Evolutionary conservation across 257 asterid genomes (phyloP), one percentile per base, ranked within the genome.

Genomic region (Sherardia arvensis): DNA sequence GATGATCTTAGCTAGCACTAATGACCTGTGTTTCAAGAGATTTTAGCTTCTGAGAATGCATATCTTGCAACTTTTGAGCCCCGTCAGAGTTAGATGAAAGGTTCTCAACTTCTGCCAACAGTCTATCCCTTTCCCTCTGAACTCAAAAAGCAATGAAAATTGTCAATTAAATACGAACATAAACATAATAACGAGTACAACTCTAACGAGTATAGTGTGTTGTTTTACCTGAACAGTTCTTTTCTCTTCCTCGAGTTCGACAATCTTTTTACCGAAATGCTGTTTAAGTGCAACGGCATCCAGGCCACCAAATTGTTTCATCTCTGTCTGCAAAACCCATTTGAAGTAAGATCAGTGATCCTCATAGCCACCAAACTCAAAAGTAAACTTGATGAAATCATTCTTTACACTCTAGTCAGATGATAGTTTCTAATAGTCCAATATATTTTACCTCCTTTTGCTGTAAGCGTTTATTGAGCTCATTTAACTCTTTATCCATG

Each of bases 181-280:
- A 15, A 56, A 47, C 14, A 25, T 2, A n/a, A 33, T 33, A 34
- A 54, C 59, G 8, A n/a, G 69, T 59, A 56, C 53, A 67, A 40
- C 51, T 2, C 43, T 66, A 65, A 26, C 60, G 27, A 25, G 53
- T 28, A n/a, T n/a, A 58, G 49, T 36, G 59, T 28, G 26, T 25
- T 49, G 28, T 47, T 45, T 60, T 60, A 93, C 99, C 97, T 93
- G 95, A 73, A 87, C 97, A 33, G 85, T 81, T 69, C 81, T 77
- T 68, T 93, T 93, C 79, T 93, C 99, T 68, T 93, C 99, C 76
- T 93, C 99, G 64, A 93, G 99, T 84, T 90, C 99, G 73, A 81
- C 33, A 59, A 93, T 69, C 71, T 90, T 93, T 83, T 83, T 93
- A 23, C 99, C 99, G 8, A 93, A 93, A 67, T 93, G 99, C 70